Conservation (phyloP, 148 eudicot species). For the Fagopyrum tataricum region DNA sequence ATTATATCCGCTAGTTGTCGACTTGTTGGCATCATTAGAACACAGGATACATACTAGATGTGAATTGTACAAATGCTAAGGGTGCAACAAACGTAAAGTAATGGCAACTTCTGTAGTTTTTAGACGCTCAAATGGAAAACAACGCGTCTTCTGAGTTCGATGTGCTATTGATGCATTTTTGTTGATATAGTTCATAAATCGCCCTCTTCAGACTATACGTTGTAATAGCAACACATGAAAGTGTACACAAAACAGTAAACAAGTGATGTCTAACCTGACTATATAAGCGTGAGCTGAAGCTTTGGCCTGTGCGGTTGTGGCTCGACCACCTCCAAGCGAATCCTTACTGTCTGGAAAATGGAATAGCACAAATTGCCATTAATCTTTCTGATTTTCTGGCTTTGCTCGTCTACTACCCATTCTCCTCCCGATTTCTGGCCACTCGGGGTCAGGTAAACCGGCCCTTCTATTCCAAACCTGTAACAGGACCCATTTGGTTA, state of each 20-base stretch:
- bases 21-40: no score
- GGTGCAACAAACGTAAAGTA: no score
- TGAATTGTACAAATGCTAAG: no score
- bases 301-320: conserved; percentile 93
- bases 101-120: no score
- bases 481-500: conserved; percentile 8
- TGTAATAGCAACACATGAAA: not conserved
- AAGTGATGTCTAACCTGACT: no score
- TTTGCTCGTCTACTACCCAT: conserved; percentile 88
- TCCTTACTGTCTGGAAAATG: conserved; percentile 65
- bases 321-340: conserved; percentile 90
- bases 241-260: not conserved
- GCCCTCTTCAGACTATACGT: not conserved
- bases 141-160: no score
- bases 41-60: no score
- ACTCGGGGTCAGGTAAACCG: conserved; percentile 60
- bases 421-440: conserved; percentile 60
- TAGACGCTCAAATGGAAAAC: no score
- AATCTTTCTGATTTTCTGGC: conserved; percentile 63
- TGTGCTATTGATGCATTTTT: no score
- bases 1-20: no score
- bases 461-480: conserved; percentile 96
- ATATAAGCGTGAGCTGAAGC: conserved; percentile 64
- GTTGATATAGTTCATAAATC: not conserved
- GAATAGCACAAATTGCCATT: conserved; percentile 58